Conservation (phyloP, 805 yeast genomes). For the Candida insectorum region DNA sequence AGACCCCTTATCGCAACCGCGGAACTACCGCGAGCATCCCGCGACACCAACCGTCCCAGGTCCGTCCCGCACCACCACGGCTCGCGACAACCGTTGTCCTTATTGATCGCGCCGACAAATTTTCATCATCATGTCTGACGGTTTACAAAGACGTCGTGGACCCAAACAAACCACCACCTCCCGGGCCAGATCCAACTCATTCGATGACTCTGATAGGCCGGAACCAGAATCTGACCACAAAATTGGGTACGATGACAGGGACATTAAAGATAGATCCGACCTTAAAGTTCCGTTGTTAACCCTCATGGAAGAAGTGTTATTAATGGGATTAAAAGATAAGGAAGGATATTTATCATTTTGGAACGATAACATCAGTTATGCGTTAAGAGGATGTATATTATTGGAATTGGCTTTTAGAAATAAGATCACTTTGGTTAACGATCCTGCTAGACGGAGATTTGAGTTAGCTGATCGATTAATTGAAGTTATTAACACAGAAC, state of each 20-base stretch:
- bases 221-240: constrained; percentile 45
- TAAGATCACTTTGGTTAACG: constrained; percentile 83
- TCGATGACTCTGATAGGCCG: constrained; percentile 22
- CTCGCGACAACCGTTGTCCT: background rate
- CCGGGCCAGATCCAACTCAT: constrained; percentile 18
- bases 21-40: too few relatives aligned
- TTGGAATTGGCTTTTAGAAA: constrained; percentile 91
- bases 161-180: constrained; percentile 32
- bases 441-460: constrained; percentile 85
- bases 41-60: background rate
- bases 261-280: constrained; percentile 41
- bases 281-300: constrained; percentile 69
- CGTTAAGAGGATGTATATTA: constrained; percentile 89
- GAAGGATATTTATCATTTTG: constrained; percentile 96
- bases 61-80: background rate
- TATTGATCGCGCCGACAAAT: background rate
- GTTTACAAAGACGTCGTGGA: constrained; percentile 77
- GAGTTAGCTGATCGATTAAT: constrained; percentile 84
- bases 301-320: constrained; percentile 91
- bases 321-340: constrained; percentile 90
- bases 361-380: constrained; percentile 97
- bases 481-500: constrained; percentile 78
- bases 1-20: too few relatives aligned
- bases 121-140: constrained; percentile 36
- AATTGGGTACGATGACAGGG: constrained; percentile 80